Percentiles rank a stretch among this genome's conserved stretches.
Conservation (phyloP, 2,329 filamentous ascomycete species). For the Cordyceps pruinosa region DNA sequence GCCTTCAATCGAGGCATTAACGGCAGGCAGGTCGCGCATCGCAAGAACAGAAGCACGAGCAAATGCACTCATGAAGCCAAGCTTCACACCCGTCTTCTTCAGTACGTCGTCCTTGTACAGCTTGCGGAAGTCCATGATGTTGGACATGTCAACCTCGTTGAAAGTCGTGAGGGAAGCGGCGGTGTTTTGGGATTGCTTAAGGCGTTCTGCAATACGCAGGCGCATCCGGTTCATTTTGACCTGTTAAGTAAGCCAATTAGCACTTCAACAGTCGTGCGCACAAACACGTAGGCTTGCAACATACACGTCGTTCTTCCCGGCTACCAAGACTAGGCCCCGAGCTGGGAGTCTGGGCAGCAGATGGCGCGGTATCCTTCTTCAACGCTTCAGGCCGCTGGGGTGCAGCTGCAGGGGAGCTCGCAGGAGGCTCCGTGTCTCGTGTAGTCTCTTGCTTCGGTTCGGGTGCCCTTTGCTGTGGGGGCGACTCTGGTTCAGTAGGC, state of each 20-base stretch:
- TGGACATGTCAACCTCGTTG: constrained; percentile 99
- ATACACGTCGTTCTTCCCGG: constrained; percentile 81
- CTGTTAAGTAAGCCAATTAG: constrained; percentile 40
- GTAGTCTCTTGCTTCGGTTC: constrained; percentile 19
- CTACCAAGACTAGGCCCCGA: constrained; percentile 48
- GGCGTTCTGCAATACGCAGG: constrained; percentile 88
- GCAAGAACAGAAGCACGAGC: constrained; percentile 82
- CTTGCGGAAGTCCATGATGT: constrained; percentile 93
- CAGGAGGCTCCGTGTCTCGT: constrained; percentile 27
- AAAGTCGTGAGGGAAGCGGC: constrained; percentile 96
- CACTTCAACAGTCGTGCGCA: neutral
- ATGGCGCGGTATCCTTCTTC: constrained; percentile 23
- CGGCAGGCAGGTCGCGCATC: constrained; percentile 88
- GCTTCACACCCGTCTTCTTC: constrained; percentile 94
- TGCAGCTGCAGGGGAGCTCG: constrained; percentile 9
- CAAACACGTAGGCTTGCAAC: constrained; percentile 26
- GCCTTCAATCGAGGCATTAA: constrained; percentile 96
- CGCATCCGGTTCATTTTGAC: constrained; percentile 99
- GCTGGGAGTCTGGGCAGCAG: constrained; percentile 3
- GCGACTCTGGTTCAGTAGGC: constrained; percentile 14
- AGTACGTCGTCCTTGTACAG: constrained; percentile 94
- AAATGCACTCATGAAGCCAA: constrained; percentile 99
- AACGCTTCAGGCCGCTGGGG: constrained; percentile 7
- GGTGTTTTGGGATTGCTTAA: constrained; percentile 99
- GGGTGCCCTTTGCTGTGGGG: constrained; percentile 21